A percentile compares a stretch with the other conserved stretches of the same genome.
phyloP scores from a whole-genome alignment of 768 basidiomycete species.

The Russula earlei region DNA sequence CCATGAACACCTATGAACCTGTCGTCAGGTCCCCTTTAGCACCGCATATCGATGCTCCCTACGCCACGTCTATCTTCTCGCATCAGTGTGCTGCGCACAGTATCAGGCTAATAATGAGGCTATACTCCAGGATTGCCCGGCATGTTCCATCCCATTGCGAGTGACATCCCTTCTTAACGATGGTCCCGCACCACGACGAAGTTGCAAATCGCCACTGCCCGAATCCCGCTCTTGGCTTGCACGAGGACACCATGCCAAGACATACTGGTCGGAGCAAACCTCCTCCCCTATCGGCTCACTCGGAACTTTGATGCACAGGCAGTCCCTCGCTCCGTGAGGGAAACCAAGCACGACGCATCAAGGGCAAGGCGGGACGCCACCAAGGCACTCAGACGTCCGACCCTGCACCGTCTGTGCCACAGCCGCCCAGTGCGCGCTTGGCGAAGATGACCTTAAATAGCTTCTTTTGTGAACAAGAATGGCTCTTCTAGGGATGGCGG shows the following conservation, averaged over 20 bases:
- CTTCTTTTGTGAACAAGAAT: background rate
- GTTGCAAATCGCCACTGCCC: background rate
- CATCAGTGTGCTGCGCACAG: background rate
- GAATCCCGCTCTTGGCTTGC: background rate
- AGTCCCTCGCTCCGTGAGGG: background rate
- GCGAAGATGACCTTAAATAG: background rate
- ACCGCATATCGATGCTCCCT: conserved; percentile 15
- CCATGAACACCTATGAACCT: conserved; percentile 7
- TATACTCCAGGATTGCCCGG: background rate
- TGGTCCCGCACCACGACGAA: too few species aligned
- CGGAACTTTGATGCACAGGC: background rate
- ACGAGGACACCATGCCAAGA: background rate
- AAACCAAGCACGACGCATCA: background rate
- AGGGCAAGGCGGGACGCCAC: background rate
- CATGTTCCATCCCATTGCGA: conserved; percentile 5
- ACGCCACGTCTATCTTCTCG: conserved; percentile 5
- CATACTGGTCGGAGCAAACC: background rate
- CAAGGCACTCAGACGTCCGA: background rate
- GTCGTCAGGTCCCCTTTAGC: conserved; percentile 1
- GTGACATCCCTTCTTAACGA: background rate
- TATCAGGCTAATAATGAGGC: background rate
- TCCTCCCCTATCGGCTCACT: background rate
- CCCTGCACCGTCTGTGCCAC: background rate
- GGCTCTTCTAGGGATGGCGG: background rate
- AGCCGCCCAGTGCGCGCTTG: background rate